A percentile compares a stretch with the other conserved stretches of the same genome.
phyloP scores from a whole-genome alignment of 1,139 yeast species.

The Debaryomyces sp. region DNA sequence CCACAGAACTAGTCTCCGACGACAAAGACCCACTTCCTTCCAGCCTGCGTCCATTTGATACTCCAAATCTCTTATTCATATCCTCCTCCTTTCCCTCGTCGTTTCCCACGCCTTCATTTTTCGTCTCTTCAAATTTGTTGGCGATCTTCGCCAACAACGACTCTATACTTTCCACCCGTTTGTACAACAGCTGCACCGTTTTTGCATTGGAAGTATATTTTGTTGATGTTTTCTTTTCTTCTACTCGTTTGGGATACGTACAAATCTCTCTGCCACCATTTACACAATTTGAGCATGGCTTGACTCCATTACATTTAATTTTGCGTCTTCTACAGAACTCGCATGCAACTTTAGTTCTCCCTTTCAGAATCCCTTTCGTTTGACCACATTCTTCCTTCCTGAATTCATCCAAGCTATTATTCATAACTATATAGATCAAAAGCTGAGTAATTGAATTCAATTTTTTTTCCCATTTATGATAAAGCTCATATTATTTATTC shows the following conservation, averaged over 20 bases:
- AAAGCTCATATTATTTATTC: neutral
- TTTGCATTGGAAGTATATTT: neutral
- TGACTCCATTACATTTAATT: slow-evolving; percentile 51
- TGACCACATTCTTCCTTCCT: neutral
- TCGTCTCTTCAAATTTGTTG: neutral
- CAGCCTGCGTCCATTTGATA: neutral
- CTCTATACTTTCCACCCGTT: neutral
- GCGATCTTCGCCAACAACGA: neutral
- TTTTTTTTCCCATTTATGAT: neutral
- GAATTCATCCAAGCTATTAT: neutral
- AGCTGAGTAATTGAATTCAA: too few species aligned
- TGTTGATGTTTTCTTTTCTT: neutral
- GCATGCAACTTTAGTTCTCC: slow-evolving; percentile 38
- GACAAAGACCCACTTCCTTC: neutral
- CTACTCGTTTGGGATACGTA: slow-evolving; percentile 17
- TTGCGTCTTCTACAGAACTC: slow-evolving; percentile 53
- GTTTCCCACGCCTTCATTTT: too few species aligned
- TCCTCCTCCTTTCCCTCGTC: neutral
- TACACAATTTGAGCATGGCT: slow-evolving; percentile 47
- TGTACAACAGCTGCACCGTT: neutral
- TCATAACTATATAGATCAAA: neutral
- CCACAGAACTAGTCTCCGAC: neutral
- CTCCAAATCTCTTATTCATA: neutral
- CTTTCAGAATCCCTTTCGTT: neutral
- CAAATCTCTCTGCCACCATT: slow-evolving; percentile 26